Percentiles rank a stretch among this genome's conserved stretches.
Conservation (phyloP, 345 rosid genomes). For the Corchorus olitorius region DNA sequence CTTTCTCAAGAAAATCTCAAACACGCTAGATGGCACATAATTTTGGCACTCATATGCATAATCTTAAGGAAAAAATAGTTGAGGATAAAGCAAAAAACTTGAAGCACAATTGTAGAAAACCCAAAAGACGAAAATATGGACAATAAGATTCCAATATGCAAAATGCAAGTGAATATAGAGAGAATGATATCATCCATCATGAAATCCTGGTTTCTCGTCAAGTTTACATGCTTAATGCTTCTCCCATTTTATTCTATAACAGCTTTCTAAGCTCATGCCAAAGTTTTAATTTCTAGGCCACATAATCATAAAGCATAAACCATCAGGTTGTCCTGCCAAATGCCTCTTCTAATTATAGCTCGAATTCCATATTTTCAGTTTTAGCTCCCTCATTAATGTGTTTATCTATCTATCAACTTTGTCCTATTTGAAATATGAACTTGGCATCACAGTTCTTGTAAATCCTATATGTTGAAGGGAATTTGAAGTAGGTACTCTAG, state of each 20-base stretch:
- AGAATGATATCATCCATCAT: background rate
- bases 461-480: background rate
- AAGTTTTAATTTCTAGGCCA: slow-evolving; percentile 5
- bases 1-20: slow-evolving; percentile 3
- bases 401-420: background rate
- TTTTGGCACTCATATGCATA: background rate
- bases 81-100: background rate
- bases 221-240: background rate
- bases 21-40: background rate
- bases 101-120: background rate
- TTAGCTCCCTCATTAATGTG: background rate
- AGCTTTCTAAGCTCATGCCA: background rate
- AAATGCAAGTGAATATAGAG: background rate
- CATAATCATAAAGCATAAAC: background rate
- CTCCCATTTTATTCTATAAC: background rate
- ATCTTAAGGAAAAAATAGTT: background rate
- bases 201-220: background rate
- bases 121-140: background rate
- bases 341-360: background rate
- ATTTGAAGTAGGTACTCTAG: background rate
- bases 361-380: background rate
- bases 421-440: background rate
- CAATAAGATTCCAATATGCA: background rate
- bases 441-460: background rate
- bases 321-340: background rate